Evolutionary conservation across 805 yeast species (phyloP).

Genomic region (Ogataea corticis): DNA sequence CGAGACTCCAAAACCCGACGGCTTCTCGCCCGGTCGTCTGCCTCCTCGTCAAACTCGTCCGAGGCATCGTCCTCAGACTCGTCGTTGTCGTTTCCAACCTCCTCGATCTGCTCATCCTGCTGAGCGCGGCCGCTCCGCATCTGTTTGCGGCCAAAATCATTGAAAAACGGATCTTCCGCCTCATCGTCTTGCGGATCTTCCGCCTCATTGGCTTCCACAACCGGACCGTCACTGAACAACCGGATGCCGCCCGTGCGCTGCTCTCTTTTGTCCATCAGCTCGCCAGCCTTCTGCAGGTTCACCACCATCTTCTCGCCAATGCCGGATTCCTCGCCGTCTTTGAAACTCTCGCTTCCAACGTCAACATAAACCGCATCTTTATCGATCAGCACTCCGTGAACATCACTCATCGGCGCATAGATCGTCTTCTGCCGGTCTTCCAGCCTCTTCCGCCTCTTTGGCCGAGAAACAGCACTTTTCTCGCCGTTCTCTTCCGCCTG

Average conservation of each 20-base stretch:
- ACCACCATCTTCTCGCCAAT: slow-evolving; percentile 87
- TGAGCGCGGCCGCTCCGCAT: slow-evolving; percentile 64
- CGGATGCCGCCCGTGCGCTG: slow-evolving; percentile 64
- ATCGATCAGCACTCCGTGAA: slow-evolving; percentile 97
- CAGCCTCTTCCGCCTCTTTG: slow-evolving; percentile 78
- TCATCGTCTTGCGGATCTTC: slow-evolving; percentile 41
- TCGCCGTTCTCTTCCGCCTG: slow-evolving; percentile 64
- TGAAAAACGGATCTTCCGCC: slow-evolving; percentile 34
- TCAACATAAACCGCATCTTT: slow-evolving; percentile 97
- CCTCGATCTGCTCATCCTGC: slow-evolving; percentile 50
- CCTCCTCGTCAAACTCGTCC: slow-evolving; percentile 43
- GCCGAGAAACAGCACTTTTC: slow-evolving; percentile 42
- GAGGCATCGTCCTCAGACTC: slow-evolving; percentile 38
- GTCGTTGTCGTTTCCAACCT: slow-evolving; percentile 43
- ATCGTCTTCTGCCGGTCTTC: slow-evolving; percentile 93
- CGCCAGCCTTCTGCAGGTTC: slow-evolving; percentile 69
- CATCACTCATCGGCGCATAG: slow-evolving; percentile 99
- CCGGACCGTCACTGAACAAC: slow-evolving; percentile 55
- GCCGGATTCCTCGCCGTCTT: slow-evolving; percentile 49
- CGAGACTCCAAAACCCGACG: background rate
- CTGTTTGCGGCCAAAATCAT: slow-evolving; percentile 61
- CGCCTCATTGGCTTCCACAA: slow-evolving; percentile 37
- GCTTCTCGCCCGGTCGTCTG: slow-evolving; percentile 37
- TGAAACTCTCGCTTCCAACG: slow-evolving; percentile 46
- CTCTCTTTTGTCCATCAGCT: slow-evolving; percentile 44